Base-by-base conservation (phyloP, 257 asterid species). In the Jasminum sambac region DNA sequence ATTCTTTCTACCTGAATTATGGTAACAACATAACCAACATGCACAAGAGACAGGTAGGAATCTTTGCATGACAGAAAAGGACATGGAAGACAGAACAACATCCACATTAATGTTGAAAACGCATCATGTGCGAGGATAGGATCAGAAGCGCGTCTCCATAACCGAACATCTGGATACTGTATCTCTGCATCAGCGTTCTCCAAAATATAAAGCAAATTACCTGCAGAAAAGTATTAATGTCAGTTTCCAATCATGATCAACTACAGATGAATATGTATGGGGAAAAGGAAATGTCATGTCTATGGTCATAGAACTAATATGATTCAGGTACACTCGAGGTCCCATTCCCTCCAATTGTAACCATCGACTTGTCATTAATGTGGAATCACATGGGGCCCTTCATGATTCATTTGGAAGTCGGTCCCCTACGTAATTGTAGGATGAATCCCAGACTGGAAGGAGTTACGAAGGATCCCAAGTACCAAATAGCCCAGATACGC, bases 81-180 rank as follows among this genome's bases (percentile, higher is more conserved):
- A 73, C 86, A 73, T 39, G 99, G 99, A 76, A 95, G 98, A 77
- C 99, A 91, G 86, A 88, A 95, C n/a, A 91, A 82, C 11, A 83
- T 79, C 99, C 98, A 95, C 99, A 95, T 95, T 46, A 95, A 79
- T 42, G 98, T 89, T 65, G 99, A 88, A 87, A 95, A 95, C 68
- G 96, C 83, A 81, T 95, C 95, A 60, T 73, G 86, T 66, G 92
- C 88, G 67, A 95, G 88, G 77, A 91, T 72, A 72, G 99, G 98
- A 69, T 83, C 89, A 67, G 90, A 80, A 73, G 96, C 93, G 70
- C 77, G 86, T 76, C 85, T 86, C 96, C 97, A 95, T 26, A 95
- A 78, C 75, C 84, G 91, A 71, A 81, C 70, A 69, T 95, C 99
- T 36, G 96, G 96, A 70, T 75, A 87, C 71, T 52, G 82, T 61